A percentile compares a stretch with the other conserved stretches of the same genome.
These are phyloP conservation scores for Umbilicus rupestris DNA, from an alignment of 164 flowering plant genomes.

Conservation along the genomic window DNA sequence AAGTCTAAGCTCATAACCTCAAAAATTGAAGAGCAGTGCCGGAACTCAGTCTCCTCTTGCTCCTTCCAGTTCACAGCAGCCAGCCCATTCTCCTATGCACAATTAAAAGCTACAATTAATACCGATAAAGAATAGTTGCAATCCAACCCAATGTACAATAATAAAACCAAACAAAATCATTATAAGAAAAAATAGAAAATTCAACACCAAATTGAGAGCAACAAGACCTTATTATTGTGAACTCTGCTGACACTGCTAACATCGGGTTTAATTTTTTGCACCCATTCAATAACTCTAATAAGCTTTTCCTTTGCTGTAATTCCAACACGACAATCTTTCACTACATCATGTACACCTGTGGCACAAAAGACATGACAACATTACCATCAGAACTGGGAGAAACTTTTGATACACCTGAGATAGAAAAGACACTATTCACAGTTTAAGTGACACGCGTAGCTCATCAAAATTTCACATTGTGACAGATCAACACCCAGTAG, in stretches of 20 bases:
- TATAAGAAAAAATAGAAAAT: neutral
- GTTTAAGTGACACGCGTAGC: no score
- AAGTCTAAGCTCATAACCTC: conserved; percentile 26
- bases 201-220: neutral
- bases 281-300: conserved; percentile 49
- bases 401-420: neutral
- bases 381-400: neutral
- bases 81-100: conserved; percentile 15
- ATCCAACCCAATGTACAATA: neutral
- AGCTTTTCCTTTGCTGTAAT: conserved; percentile 52
- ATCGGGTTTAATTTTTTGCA: conserved; percentile 23
- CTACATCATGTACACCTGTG: conserved; percentile 38
- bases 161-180: neutral
- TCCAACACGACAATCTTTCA: conserved; percentile 30
- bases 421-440: neutral
- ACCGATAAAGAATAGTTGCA: neutral
- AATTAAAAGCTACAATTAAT: neutral
- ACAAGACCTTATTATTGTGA: conserved; percentile 20
- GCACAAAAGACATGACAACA: neutral
- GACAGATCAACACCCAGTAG: no score
- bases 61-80: conserved; percentile 51
- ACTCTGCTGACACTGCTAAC: conserved; percentile 14
- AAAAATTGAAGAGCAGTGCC: conserved; percentile 32
- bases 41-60: conserved; percentile 26
- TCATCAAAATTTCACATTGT: no score